A percentile compares a stretch with the other conserved stretches of the same genome.
phyloP scores from a whole-genome alignment of 306 rosid genomes.

The Acacia melanoxylon region DNA sequence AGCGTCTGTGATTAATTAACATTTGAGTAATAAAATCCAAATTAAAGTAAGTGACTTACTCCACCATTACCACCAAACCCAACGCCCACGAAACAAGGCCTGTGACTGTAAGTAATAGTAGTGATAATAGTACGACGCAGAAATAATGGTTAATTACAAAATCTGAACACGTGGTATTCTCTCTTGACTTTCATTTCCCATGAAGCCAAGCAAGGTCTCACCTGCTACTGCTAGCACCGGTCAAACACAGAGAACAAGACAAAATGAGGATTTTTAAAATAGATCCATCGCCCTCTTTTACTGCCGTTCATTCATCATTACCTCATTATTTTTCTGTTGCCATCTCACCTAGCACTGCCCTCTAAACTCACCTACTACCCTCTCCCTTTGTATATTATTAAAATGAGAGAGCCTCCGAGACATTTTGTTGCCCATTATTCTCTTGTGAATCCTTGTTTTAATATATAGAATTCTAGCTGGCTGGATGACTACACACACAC shows the following conservation, averaged over 20 bases:
- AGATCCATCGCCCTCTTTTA: constrained; percentile 8
- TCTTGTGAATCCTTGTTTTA: background rate
- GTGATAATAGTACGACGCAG: background rate
- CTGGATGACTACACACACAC: background rate
- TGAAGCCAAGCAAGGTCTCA: background rate
- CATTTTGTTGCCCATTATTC: background rate
- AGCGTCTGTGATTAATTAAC: background rate
- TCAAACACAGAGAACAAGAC: constrained; percentile 46
- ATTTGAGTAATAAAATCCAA: too few relatives aligned
- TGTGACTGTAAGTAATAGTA: background rate
- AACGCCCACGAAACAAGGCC: background rate
- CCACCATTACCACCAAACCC: constrained; percentile 1
- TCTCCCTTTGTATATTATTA: background rate
- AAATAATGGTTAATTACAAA: too few relatives aligned
- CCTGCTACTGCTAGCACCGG: constrained; percentile 43
- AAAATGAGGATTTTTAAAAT: background rate
- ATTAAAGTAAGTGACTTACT: background rate
- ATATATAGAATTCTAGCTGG: background rate
- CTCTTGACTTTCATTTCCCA: constrained; percentile 10
- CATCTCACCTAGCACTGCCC: background rate
- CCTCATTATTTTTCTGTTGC: constrained; percentile 57
- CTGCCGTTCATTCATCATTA: constrained; percentile 60
- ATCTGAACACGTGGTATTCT: background rate
- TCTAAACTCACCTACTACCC: background rate
- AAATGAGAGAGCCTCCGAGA: background rate